A percentile compares a stretch with the other conserved stretches of the same genome.
phyloP scores from a whole-genome alignment of 176 grass and related monocot species.

The Oryza glaberrima region DNA sequence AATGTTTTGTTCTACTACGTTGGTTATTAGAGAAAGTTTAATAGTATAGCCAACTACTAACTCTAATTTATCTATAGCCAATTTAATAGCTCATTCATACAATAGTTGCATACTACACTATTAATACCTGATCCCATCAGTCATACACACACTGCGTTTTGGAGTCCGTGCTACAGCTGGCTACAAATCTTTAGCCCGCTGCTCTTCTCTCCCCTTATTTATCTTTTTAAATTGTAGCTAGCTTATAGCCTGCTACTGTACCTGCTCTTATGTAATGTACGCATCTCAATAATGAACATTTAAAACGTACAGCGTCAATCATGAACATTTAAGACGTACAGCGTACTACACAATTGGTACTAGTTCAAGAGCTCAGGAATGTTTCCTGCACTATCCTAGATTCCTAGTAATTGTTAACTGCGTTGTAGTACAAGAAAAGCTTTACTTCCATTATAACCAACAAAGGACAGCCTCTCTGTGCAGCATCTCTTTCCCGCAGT shows the following conservation, averaged over 20 bases:
- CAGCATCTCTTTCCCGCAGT: slow-evolving; percentile 16
- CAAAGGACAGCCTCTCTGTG: neutral
- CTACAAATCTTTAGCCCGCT: too few species aligned
- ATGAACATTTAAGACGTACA: too few species aligned
- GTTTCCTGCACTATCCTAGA: neutral
- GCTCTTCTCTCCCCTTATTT: too few species aligned
- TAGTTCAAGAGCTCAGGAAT: neutral
- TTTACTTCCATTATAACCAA: neutral
- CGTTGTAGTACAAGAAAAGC: neutral
- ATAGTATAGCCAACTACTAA: too few species aligned
- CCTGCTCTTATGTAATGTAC: neutral
- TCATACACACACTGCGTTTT: too few species aligned
- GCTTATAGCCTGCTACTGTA: too few species aligned
- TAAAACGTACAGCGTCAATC: neutral
- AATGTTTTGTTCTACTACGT: neutral
- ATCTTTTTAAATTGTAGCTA: too few species aligned
- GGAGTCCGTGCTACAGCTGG: too few species aligned
- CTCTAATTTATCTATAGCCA: too few species aligned
- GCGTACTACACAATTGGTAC: neutral
- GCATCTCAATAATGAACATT: neutral
- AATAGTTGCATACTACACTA: too few species aligned
- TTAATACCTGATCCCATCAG: too few species aligned
- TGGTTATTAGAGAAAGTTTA: neutral
- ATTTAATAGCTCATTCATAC: too few species aligned
- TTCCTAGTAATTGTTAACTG: neutral